These are phyloP conservation scores for Xerocomellus chrysenteron DNA, from an alignment of 768 basidiomycete species.

Conservation along the genomic window DNA sequence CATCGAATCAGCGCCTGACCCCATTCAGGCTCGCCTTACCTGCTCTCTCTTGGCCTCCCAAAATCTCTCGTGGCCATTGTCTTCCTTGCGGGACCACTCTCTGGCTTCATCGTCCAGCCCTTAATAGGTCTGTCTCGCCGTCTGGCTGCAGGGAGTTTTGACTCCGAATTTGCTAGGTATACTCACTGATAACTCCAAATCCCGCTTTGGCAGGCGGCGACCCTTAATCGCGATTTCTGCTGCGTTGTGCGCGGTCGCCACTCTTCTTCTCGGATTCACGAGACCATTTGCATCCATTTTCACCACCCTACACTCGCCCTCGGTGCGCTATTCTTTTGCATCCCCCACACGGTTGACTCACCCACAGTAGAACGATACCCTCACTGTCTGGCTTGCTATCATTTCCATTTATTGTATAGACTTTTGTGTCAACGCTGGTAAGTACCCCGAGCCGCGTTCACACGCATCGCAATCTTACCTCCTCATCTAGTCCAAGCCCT, in stretches of 20 bases:
- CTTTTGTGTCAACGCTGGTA: conserved; percentile 57
- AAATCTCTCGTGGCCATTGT: conserved; percentile 88
- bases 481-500: conserved; percentile 69
- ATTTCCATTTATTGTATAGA: conserved; percentile 65
- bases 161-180: conserved; percentile 45
- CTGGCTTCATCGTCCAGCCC: conserved; percentile 89
- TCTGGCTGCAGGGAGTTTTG: not conserved
- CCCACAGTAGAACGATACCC: conserved; percentile 48
- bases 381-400: conserved; percentile 79
- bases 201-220: conserved; percentile 78
- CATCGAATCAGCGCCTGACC: not conserved
- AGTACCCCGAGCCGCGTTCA: not conserved
- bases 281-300: conserved; percentile 59
- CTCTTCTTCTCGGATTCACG: conserved; percentile 84
- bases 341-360: not conserved
- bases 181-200: conserved; percentile 81
- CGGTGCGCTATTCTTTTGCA: conserved; percentile 28
- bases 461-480: not conserved
- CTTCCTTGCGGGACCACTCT: conserved; percentile 89
- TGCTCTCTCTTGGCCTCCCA: conserved; percentile 82
- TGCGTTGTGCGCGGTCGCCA: conserved; percentile 62
- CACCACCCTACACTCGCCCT: conserved; percentile 31
- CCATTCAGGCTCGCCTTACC: conserved; percentile 72
- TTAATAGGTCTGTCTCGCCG: conserved; percentile 53
- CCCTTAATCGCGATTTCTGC: conserved; percentile 81